Evolutionary conservation across 352 stramenopile species (phyloP).

Genomic region (Albugo laibachii): DNA sequence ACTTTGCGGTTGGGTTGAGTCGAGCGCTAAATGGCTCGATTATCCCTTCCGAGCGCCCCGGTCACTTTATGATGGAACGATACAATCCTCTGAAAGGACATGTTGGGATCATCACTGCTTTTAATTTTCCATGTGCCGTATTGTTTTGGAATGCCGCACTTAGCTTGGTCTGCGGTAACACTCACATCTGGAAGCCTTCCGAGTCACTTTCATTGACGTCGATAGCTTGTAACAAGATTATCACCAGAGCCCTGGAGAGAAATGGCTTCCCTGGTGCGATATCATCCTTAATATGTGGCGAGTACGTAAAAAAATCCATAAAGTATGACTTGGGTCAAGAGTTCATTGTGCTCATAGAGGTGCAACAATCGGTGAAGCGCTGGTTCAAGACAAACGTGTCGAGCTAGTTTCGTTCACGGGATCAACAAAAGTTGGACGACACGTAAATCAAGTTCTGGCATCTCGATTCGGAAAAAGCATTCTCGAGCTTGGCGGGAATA

Average conservation of each 20-base stretch:
- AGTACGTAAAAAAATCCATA: conserved; percentile 7
- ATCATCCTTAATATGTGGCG: conserved; percentile 64
- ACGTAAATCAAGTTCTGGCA: conserved; percentile 78
- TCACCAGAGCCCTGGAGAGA: conserved; percentile 70
- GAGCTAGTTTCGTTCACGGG: conserved; percentile 85
- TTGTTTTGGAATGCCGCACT: conserved; percentile 84
- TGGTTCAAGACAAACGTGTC: conserved; percentile 73
- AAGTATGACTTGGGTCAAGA: background rate
- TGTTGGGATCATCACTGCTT: conserved; percentile 85
- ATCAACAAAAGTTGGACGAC: conserved; percentile 69
- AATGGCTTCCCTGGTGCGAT: conserved; percentile 72
- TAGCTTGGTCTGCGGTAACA: conserved; percentile 82
- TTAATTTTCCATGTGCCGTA: conserved; percentile 86
- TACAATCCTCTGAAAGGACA: conserved; percentile 87
- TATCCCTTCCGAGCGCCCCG: conserved; percentile 78
- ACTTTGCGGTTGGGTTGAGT: conserved; percentile 84
- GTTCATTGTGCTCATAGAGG: conserved; percentile 12
- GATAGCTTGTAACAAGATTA: conserved; percentile 82
- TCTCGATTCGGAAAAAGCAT: conserved; percentile 82
- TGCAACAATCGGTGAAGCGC: conserved; percentile 62
- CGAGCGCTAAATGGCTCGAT: conserved; percentile 76
- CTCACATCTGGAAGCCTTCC: conserved; percentile 83
- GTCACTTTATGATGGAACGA: conserved; percentile 87
- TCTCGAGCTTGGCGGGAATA: conserved; percentile 85
- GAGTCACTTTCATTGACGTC: conserved; percentile 79